Evolutionary conservation across 176 grass and related monocot genomes (phyloP).

Genomic region (Hsuehochloa calcarea): DNA sequence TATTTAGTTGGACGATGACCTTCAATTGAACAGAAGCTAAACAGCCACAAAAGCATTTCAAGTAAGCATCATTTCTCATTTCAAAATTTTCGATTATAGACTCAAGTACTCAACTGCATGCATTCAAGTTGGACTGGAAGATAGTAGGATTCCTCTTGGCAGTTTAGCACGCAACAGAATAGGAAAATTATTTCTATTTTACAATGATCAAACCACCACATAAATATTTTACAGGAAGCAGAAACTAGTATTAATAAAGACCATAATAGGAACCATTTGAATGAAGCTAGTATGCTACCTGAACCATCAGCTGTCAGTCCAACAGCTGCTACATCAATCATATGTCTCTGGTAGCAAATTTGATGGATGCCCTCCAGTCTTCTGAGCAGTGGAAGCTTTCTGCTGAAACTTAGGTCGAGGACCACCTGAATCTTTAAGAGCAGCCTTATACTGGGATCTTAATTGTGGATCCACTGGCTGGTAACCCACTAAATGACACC

Average conservation of each 20-base stretch:
- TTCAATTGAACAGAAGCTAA: slow-evolving; percentile 6
- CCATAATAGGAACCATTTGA: neutral
- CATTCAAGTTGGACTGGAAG: neutral
- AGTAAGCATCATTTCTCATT: slow-evolving; percentile 12
- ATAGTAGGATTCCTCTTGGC: neutral
- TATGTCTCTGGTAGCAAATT: slow-evolving; percentile 51
- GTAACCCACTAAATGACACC: slow-evolving; percentile 80
- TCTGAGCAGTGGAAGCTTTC: slow-evolving; percentile 18
- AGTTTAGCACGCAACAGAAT: neutral
- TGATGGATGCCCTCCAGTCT: slow-evolving; percentile 27
- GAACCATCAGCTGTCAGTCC: slow-evolving; percentile 36
- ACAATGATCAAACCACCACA: neutral
- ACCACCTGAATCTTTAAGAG: slow-evolving; percentile 45
- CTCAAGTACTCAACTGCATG: neutral
- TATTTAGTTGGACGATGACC: slow-evolving; percentile 5
- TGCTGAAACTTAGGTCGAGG: slow-evolving; percentile 27
- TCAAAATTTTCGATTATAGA: neutral
- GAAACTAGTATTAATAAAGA: slow-evolving; percentile 9
- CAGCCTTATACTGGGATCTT: slow-evolving; percentile 51
- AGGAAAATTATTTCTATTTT: slow-evolving; percentile 13
- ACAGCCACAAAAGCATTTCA: slow-evolving; percentile 2
- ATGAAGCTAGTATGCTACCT: slow-evolving; percentile 2
- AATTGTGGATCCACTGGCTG: slow-evolving; percentile 46
- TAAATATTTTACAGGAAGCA: slow-evolving; percentile 1
- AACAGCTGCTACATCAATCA: slow-evolving; percentile 23